Evolutionary conservation across 106 monocot species (phyloP).

Genomic region (Acorus calamus): DNA sequence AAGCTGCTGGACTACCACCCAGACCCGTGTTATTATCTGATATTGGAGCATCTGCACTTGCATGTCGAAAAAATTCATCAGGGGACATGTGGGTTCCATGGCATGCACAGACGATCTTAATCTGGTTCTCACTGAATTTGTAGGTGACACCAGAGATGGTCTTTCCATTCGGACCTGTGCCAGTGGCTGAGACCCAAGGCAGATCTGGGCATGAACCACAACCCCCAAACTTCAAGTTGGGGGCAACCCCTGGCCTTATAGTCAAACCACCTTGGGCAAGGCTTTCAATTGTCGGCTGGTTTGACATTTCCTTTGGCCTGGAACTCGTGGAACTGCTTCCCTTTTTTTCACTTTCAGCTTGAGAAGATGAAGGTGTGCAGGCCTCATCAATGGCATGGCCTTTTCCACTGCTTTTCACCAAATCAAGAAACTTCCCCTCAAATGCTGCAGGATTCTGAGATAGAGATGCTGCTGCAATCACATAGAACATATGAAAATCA

Average conservation of each 20-base stretch:
- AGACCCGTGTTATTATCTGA: conserved; percentile 21
- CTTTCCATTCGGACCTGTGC: conserved; percentile 57
- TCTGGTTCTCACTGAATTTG: conserved; percentile 58
- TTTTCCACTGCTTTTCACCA: conserved; percentile 21
- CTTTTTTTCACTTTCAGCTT: conserved; percentile 23
- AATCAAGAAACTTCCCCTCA: conserved; percentile 22
- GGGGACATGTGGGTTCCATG: conserved; percentile 84
- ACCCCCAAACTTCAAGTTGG: conserved; percentile 72
- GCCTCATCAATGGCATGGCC: conserved; percentile 11
- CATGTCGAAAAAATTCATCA: conserved; percentile 83
- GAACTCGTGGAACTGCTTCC: conserved; percentile 7
- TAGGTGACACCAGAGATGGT: conserved; percentile 95
- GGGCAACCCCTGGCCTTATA: conserved; percentile 62
- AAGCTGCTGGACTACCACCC: conserved; percentile 24
- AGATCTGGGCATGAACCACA: conserved; percentile 74
- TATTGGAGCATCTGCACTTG: conserved; percentile 23
- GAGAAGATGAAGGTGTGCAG: conserved; percentile 19
- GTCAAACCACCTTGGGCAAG: conserved; percentile 17
- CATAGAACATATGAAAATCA: background rate
- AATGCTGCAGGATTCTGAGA: conserved; percentile 7
- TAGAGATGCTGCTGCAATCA: conserved; percentile 19
- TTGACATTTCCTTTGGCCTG: conserved; percentile 19
- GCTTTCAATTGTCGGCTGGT: conserved; percentile 16
- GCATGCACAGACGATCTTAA: conserved; percentile 93
- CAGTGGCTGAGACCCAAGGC: conserved; percentile 94